Conservation (phyloP, 495 filamentous ascomycete species). For the Terfezia claveryi region DNA sequence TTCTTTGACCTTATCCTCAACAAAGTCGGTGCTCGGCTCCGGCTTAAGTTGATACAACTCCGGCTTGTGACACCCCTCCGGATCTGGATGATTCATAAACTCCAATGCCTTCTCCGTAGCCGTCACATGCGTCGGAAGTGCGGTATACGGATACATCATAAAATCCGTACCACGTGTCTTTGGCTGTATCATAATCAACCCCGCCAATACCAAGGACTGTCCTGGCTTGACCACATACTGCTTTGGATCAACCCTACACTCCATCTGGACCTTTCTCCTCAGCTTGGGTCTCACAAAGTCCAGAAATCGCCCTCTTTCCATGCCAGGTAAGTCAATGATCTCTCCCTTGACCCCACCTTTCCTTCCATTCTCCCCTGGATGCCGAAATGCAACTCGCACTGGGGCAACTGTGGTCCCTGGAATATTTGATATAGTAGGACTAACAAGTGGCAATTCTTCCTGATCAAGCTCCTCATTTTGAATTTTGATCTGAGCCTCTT, state of each 20-base stretch:
- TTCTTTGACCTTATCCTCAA: neutral
- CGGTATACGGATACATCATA: slow-evolving; percentile 57
- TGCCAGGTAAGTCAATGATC: slow-evolving; percentile 79
- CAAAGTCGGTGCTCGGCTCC: neutral
- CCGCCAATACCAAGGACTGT: slow-evolving; percentile 67
- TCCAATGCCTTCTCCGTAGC: slow-evolving; percentile 53
- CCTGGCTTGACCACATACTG: slow-evolving; percentile 51
- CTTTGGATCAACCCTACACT: slow-evolving; percentile 38
- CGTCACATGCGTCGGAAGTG: slow-evolving; percentile 49
- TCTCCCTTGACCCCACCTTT: slow-evolving; percentile 44
- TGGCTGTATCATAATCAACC: slow-evolving; percentile 74
- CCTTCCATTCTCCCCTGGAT: neutral
- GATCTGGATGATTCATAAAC: slow-evolving; percentile 6
- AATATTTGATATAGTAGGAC: slow-evolving; percentile 62
- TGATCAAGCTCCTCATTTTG: neutral
- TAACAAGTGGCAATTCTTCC: slow-evolving; percentile 4
- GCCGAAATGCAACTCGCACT: slow-evolving; percentile 56
- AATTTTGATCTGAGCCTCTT: neutral
- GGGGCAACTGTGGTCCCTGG: slow-evolving; percentile 89
- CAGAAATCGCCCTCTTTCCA: slow-evolving; percentile 50
- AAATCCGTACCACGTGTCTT: slow-evolving; percentile 37
- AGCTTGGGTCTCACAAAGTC: slow-evolving; percentile 40
- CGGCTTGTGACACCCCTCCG: neutral
- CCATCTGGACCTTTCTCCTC: slow-evolving; percentile 52
- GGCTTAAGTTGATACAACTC: slow-evolving; percentile 2